Evolutionary conservation across 106 monocot species (phyloP).

Genomic region (Platanthera zijinensis): DNA sequence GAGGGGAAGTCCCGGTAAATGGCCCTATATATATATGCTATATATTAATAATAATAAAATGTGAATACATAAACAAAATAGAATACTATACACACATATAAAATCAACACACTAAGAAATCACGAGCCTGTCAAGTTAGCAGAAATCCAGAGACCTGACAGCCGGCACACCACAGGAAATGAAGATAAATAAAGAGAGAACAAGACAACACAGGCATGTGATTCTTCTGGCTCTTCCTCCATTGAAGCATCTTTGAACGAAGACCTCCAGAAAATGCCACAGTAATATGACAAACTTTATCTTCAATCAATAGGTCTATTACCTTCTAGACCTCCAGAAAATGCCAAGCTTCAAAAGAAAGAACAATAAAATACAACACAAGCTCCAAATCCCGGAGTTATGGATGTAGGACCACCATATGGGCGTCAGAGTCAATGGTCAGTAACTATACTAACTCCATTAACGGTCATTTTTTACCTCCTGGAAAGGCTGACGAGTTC

Average conservation of each 20-base stretch:
- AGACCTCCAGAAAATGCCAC: neutral
- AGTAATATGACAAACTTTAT: neutral
- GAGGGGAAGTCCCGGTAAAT: no score
- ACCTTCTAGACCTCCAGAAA: neutral
- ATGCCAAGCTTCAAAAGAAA: neutral
- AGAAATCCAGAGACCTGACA: no score
- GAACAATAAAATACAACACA: neutral
- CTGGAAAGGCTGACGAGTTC: conserved; percentile 5
- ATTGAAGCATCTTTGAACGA: neutral
- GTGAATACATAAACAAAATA: no score
- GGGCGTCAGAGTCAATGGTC: neutral
- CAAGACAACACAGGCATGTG: no score
- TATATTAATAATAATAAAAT: no score
- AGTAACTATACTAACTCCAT: conserved; percentile 2
- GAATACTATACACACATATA: no score
- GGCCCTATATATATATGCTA: no score
- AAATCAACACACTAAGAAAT: no score
- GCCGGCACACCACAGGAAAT: no score
- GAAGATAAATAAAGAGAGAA: no score
- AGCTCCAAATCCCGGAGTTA: neutral
- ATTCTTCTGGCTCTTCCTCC: no score
- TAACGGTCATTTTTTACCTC: neutral
- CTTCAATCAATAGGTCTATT: neutral
- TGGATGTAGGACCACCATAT: neutral
- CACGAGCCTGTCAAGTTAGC: no score